These are phyloP conservation scores for Tulasnella sp. DNA, from an alignment of 768 basidiomycete genomes.

Conservation along the genomic window DNA sequence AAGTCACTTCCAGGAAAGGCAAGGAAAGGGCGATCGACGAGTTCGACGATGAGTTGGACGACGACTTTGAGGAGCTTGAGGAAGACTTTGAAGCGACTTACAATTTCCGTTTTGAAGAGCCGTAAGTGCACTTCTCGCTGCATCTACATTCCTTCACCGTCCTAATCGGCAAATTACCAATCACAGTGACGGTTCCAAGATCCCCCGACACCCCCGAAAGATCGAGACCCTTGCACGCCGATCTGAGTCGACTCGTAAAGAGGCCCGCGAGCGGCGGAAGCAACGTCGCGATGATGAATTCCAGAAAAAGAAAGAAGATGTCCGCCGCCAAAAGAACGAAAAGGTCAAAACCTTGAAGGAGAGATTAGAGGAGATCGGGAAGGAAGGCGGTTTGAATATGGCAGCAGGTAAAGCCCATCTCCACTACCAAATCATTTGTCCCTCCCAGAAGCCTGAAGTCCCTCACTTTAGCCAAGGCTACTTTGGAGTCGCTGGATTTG, in stretches of 20 bases:
- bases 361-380: conserved; percentile 68
- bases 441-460: background rate
- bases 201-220: conserved; percentile 72
- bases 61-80: conserved; percentile 84
- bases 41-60: conserved; percentile 40
- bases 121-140: conserved; percentile 49
- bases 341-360: conserved; percentile 72
- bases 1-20: conserved; percentile 51
- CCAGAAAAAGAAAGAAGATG: conserved; percentile 69
- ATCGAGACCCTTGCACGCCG: conserved; percentile 52
- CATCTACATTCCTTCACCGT: background rate
- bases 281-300: conserved; percentile 76
- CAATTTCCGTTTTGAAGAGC: conserved; percentile 97
- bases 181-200: conserved; percentile 57
- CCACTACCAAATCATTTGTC: background rate
- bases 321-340: conserved; percentile 62
- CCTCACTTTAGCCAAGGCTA: conserved; percentile 37
- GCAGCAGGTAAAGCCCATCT: conserved; percentile 31
- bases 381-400: conserved; percentile 56
- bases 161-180: conserved; percentile 28
- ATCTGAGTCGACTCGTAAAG: conserved; percentile 72
- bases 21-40: conserved; percentile 23
- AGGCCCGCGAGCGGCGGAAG: conserved; percentile 73
- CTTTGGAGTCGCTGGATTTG: conserved; percentile 67
- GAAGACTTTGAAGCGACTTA: conserved; percentile 94